These are phyloP conservation scores for Mycena galericulata DNA, from an alignment of 768 basidiomycete genomes.

Conservation along the genomic window DNA sequence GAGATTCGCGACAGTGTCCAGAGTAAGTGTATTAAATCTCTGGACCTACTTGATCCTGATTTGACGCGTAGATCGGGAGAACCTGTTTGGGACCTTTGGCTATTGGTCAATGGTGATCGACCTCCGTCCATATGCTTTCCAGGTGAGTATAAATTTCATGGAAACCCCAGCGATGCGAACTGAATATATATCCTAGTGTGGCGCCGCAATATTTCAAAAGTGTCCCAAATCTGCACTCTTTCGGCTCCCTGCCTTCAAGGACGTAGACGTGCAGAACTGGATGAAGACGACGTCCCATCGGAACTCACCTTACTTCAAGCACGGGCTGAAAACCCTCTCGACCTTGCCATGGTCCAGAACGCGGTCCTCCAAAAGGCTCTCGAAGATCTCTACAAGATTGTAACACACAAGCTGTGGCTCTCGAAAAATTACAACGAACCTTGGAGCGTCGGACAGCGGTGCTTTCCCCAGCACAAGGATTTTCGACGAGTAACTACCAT, in stretches of 20 bases:
- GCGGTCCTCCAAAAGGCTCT: conserved; percentile 30
- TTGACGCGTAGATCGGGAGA: background rate
- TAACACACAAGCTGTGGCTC: background rate
- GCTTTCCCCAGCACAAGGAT: background rate
- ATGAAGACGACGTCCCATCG: conserved; percentile 37
- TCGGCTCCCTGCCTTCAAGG: conserved; percentile 40
- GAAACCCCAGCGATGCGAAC: background rate
- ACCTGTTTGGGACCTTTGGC: conserved; percentile 38
- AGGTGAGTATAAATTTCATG: background rate
- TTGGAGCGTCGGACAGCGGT: background rate
- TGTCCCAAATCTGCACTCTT: conserved; percentile 41
- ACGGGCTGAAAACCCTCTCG: conserved; percentile 37
- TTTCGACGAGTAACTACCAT: background rate
- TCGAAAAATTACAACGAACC: background rate
- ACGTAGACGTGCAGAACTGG: conserved; percentile 41
- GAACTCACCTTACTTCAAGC: background rate
- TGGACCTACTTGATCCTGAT: too few species aligned
- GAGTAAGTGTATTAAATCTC: too few species aligned
- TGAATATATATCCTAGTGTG: conserved; percentile 24
- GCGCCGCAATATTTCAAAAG: conserved; percentile 39
- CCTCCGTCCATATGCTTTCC: conserved; percentile 4
- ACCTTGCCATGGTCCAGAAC: conserved; percentile 38
- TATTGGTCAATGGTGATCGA: conserved; percentile 43
- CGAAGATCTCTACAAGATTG: conserved; percentile 34
- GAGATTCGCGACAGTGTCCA: conserved; percentile 14